Conservation (phyloP, 2,329 filamentous ascomycete species). For the Xylaria sp. region DNA sequence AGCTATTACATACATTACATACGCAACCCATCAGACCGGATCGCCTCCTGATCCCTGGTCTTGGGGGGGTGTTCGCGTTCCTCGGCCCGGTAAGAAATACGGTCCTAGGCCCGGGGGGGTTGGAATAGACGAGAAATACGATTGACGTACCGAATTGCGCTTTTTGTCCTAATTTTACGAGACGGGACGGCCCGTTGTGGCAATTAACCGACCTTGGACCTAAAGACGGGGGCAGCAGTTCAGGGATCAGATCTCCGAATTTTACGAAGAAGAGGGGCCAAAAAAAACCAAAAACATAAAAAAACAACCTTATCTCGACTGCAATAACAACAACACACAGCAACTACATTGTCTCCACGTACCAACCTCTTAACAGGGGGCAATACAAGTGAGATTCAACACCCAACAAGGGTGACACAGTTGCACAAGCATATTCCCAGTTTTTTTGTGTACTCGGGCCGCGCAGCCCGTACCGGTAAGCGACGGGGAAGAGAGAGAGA, state of each 20-base stretch:
- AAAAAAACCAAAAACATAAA: conserved; percentile 1
- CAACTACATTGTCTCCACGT: conserved; percentile 8
- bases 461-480: conserved; percentile 14
- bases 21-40: conserved; percentile 6
- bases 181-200: conserved; percentile 26
- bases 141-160: conserved; percentile 13
- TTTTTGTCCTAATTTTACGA: conserved; percentile 7
- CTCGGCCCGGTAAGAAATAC: conserved; percentile 6
- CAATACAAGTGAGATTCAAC: conserved; percentile 29
- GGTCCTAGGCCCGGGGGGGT: neutral
- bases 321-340: conserved; percentile 1
- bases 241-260: conserved; percentile 14
- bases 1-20: conserved; percentile 11
- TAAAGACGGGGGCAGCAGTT: neutral
- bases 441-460: conserved; percentile 12
- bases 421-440: conserved; percentile 20
- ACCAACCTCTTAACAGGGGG: conserved; percentile 1
- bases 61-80: conserved; percentile 1
- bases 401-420: conserved; percentile 26
- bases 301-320: conserved; percentile 25
- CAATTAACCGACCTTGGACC: conserved; percentile 10
- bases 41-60: neutral
- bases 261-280: neutral
- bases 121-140: conserved; percentile 1
- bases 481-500: neutral